Evolutionary conservation across 495 filamentous ascomycete genomes (phyloP), one percentile per base, ranked within the genome.

Genomic region (Trichoderma orchidacearum): DNA sequence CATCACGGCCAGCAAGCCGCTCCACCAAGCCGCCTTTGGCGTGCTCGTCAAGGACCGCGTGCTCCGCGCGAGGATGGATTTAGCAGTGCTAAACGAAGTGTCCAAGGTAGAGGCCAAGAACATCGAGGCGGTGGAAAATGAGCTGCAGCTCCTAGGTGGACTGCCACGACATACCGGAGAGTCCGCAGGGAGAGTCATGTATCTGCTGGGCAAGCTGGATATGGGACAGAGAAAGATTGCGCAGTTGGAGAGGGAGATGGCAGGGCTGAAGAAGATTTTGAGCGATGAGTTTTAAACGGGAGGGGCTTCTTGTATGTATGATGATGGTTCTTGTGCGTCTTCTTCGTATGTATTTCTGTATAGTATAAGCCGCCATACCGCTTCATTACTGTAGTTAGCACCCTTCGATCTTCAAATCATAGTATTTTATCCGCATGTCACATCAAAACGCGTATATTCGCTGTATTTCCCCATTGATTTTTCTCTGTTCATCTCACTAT

Each of bases 11-110:
- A 91, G 89, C 13, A 87, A 86, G 63, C 93, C 93, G 0, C 89
- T 98, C 7, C 95, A 90, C 72, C 82, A 80, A 34, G 83, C 89
- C 2, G 91, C 90, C 0, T 98, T 96, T 70, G 70, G 74, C 55
- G 70, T 75, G 30, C 66, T 98, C 21, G 76, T 80, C 0, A 71
- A 80, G 55, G 94, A 97, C 67, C 70, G 72, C 3, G 89, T 87
- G 0, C 67, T 98, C 53, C 74, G 77, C 30, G 78, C 85, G 7
- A 79, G 84, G 56, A 79, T 98, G 65, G 90, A 97, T 61, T 66
- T 95, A 12, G 75, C 78, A 12, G 70, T 89, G 45, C 65, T 90
- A 1, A 75, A 71, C 3, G 79, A 90, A 65, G 61, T 88, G 25
- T 79, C 82, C 15, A 83, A 83, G 62, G 78, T 77, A 11, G 91